These are phyloP conservation scores for Coemansia sp. DNA, from an alignment of 192 early-diverging fungal genomes.

Conservation along the genomic window DNA sequence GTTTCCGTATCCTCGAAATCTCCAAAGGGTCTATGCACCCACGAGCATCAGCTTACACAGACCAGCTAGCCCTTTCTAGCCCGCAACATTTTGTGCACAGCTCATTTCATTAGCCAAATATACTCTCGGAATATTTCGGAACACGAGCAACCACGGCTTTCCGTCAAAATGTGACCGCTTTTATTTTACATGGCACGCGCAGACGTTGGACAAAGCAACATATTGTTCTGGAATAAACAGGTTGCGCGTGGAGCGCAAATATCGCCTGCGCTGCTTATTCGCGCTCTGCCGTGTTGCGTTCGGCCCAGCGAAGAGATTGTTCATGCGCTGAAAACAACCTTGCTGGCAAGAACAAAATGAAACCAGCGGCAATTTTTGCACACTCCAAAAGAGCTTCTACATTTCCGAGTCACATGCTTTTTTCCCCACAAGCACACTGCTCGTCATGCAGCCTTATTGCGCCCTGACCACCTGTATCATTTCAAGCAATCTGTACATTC, in stretches of 20 bases:
- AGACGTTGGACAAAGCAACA: neutral
- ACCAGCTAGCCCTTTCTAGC: neutral
- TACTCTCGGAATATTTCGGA: neutral
- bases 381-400: no score
- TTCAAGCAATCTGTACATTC: neutral
- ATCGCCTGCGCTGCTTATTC: neutral
- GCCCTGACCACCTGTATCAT: neutral
- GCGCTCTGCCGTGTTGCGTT: neutral
- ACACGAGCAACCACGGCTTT: neutral
- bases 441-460: slow-evolving; percentile 1
- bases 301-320: neutral
- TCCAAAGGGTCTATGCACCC: neutral
- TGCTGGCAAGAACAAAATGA: no score
- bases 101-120: no score
- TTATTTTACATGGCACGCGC: neutral
- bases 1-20: neutral
- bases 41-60: neutral
- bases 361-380: no score
- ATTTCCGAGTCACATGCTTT: no score
- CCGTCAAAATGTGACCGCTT: neutral
- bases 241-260: neutral
- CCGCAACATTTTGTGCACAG: no score
- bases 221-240: no score
- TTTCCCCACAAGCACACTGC: neutral
- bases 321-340: neutral